Evolutionary conservation across 2,329 filamentous ascomycete genomes (phyloP).

Genomic region (Verticillium zaregamsianum): DNA sequence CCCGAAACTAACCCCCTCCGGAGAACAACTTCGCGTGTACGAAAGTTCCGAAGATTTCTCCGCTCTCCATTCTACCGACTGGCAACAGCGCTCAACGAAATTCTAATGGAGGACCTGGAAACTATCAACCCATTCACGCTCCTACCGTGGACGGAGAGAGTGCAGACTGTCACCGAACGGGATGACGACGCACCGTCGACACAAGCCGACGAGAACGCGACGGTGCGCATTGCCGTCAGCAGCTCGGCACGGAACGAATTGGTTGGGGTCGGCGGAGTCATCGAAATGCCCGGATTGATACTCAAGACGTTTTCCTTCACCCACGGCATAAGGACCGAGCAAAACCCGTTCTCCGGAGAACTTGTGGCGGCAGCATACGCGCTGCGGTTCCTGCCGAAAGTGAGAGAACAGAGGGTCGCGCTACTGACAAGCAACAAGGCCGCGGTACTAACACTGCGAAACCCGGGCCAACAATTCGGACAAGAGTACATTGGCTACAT

Average conservation of each 20-base stretch:
- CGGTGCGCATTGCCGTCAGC: constrained; percentile 9
- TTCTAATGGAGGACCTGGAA: constrained; percentile 5
- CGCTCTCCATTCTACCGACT: neutral
- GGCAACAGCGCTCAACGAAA: constrained; percentile 11
- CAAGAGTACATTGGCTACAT: constrained; percentile 13
- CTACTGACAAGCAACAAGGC: constrained; percentile 13
- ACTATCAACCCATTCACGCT: constrained; percentile 9
- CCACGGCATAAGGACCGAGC: constrained; percentile 10
- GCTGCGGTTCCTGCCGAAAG: constrained; percentile 7
- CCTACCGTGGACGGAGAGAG: constrained; percentile 5
- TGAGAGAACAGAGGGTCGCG: constrained; percentile 5
- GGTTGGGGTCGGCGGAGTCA: constrained; percentile 12
- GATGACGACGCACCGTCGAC: neutral
- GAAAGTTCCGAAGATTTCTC: neutral
- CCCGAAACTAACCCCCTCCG: constrained; percentile 5
- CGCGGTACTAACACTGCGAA: constrained; percentile 9
- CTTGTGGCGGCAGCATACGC: constrained; percentile 12
- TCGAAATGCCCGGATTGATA: constrained; percentile 4
- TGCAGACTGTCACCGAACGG: constrained; percentile 6
- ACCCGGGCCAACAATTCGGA: constrained; percentile 13
- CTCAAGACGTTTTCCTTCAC: constrained; percentile 13
- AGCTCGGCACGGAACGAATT: constrained; percentile 12
- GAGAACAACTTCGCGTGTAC: neutral
- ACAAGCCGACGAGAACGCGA: neutral
- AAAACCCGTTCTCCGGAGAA: constrained; percentile 14